These are phyloP conservation scores for Rhinocladiella mackenziei DNA, from an alignment of 2,329 filamentous ascomycete species.

Conservation along the genomic window DNA sequence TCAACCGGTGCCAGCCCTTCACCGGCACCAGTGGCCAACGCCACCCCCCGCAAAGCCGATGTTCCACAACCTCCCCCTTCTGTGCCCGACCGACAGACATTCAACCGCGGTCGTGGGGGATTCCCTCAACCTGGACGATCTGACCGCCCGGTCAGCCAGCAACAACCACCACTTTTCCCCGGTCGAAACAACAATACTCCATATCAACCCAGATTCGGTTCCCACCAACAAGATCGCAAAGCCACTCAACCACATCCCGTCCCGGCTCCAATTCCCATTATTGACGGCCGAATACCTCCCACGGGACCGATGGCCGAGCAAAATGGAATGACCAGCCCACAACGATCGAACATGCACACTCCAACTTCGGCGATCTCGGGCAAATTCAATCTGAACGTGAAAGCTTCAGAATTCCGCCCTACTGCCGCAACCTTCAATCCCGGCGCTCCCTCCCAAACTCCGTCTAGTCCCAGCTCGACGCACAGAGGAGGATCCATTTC, in stretches of 20 bases:
- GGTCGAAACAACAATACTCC: constrained; percentile 15
- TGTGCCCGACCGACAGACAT: constrained; percentile 47
- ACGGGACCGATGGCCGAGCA: constrained; percentile 64
- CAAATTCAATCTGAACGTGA: constrained; percentile 52
- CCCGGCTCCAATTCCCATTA: constrained; percentile 54
- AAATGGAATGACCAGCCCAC: constrained; percentile 39
- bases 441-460: constrained; percentile 54
- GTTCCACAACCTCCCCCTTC: constrained; percentile 36
- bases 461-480: constrained; percentile 67
- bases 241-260: constrained; percentile 31
- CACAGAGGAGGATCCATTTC: constrained; percentile 50
- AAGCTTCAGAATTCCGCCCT: constrained; percentile 74
- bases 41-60: constrained; percentile 53
- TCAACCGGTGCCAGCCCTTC: constrained; percentile 30
- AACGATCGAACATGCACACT: constrained; percentile 47
- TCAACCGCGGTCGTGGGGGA: constrained; percentile 45
- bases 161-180: constrained; percentile 25
- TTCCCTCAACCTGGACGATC: constrained; percentile 29
- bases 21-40: constrained; percentile 40
- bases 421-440: constrained; percentile 81
- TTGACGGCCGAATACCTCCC: constrained; percentile 67
- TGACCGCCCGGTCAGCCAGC: constrained; percentile 36
- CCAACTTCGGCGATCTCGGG: constrained; percentile 51
- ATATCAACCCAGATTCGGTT: constrained; percentile 16
- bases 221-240: constrained; percentile 28